Conservation (phyloP, 805 yeast species). For the Maudiozyma saulgeensis region DNA sequence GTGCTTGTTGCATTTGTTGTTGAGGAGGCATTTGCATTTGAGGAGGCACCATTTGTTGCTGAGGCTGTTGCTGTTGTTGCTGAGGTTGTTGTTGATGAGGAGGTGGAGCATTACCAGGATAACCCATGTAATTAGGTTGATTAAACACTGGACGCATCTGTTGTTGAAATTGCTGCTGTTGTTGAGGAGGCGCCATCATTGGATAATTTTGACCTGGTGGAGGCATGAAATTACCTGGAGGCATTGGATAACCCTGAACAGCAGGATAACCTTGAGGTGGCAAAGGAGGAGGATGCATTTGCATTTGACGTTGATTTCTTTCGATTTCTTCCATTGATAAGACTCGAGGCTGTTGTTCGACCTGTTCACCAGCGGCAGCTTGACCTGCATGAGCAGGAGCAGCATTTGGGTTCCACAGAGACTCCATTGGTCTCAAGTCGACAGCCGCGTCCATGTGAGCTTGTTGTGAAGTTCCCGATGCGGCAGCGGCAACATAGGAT, state of each 20-base stretch:
- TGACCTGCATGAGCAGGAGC: constrained; percentile 6
- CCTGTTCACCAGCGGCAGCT: constrained; percentile 1
- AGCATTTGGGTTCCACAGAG: constrained; percentile 42
- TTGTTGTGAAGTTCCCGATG: constrained; percentile 15
- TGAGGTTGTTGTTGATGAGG: constrained; percentile 4
- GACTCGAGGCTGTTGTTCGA: not conserved
- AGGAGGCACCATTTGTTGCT: not conserved
- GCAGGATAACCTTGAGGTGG: constrained; percentile 11
- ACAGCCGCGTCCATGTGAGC: constrained; percentile 13
- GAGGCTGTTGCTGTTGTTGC: not conserved
- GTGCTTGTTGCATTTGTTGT: not conserved
- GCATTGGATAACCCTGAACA: constrained; percentile 1
- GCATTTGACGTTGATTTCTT: constrained; percentile 37
- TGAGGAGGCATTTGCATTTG: not conserved
- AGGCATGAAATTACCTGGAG: constrained; percentile 14
- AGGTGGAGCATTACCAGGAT: constrained; percentile 14
- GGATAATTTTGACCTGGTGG: constrained; percentile 5
- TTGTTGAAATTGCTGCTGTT: constrained; percentile 1
- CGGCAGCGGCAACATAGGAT: constrained; percentile 21
- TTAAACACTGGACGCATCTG: constrained; percentile 6
- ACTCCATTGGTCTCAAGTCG: constrained; percentile 57
- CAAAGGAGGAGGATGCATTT: constrained; percentile 4
- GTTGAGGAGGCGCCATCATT: not conserved
- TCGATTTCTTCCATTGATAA: constrained; percentile 78
- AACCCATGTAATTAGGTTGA: not conserved